Evolutionary conservation across 805 yeast species (phyloP).

Genomic region (Saccharomycopsis olivae): DNA sequence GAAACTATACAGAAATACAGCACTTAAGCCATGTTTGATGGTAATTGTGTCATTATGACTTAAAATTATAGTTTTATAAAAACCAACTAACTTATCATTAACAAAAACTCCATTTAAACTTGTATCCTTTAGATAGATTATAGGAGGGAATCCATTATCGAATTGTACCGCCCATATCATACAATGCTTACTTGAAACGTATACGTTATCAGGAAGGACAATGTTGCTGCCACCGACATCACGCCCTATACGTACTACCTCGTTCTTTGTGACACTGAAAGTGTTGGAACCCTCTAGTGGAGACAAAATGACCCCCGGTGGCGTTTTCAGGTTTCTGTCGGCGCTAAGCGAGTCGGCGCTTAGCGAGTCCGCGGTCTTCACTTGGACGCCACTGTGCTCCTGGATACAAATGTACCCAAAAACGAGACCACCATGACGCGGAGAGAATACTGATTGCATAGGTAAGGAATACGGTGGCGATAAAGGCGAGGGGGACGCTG

Average conservation of each 20-base stretch:
- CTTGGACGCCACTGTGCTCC: too few species aligned
- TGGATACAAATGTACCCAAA: too few species aligned
- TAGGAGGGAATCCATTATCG: conserved; percentile 35
- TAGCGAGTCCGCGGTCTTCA: too few species aligned
- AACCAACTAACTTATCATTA: conserved; percentile 27
- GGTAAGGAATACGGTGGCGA: too few species aligned
- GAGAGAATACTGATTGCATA: too few species aligned
- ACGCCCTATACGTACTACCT: conserved; percentile 36
- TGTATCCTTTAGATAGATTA: conserved; percentile 38
- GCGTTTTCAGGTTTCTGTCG: too few species aligned
- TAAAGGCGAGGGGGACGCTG: too few species aligned
- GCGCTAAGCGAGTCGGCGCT: too few species aligned
- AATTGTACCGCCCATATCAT: conserved; percentile 38
- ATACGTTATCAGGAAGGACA: conserved; percentile 27
- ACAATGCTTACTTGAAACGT: conserved; percentile 39
- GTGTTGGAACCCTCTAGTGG: too few species aligned
- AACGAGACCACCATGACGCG: too few species aligned
- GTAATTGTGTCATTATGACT: conserved; percentile 30
- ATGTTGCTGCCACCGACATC: conserved; percentile 22
- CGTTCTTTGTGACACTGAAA: conserved; percentile 23
- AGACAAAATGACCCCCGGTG: too few species aligned
- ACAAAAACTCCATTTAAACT: conserved; percentile 43
- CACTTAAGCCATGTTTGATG: conserved; percentile 26
- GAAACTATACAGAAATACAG: too few species aligned
- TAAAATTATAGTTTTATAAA: conserved; percentile 27